Percentiles rank a stretch among this genome's conserved stretches.
phyloP scores from a whole-genome alignment of 106 monocot species.

The Triglochin maritima region DNA sequence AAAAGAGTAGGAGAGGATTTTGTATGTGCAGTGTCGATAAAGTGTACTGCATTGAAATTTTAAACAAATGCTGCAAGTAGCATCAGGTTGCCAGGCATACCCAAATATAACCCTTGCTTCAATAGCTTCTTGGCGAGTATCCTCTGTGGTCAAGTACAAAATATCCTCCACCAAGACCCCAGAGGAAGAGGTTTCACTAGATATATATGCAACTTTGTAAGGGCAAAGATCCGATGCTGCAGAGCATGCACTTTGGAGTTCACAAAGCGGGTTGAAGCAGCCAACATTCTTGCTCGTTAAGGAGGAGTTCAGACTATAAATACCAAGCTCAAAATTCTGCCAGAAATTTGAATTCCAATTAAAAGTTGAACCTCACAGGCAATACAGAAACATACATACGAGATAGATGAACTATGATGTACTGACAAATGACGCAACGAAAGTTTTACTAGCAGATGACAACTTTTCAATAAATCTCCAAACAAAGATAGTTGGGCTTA shows the following conservation, averaged over 20 bases:
- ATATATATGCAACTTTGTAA: constrained; percentile 67
- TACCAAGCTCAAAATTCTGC: constrained; percentile 52
- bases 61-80: neutral
- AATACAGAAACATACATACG: too few relatives aligned
- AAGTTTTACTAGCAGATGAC: neutral
- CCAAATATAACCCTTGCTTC: constrained; percentile 62
- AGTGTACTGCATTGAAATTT: neutral
- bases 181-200: constrained; percentile 68
- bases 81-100: constrained; percentile 32
- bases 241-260: constrained; percentile 36
- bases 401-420: too few relatives aligned
- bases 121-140: constrained; percentile 29
- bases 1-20: neutral
- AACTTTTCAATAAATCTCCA: too few relatives aligned
- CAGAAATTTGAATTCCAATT: neutral
- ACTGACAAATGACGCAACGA: neutral
- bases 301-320: constrained; percentile 55
- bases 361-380: too few relatives aligned
- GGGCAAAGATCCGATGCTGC: constrained; percentile 28
- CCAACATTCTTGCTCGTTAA: constrained; percentile 57
- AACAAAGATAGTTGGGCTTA: too few relatives aligned
- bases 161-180: constrained; percentile 79
- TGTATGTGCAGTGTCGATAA: neutral
- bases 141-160: constrained; percentile 63
- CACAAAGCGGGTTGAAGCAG: constrained; percentile 62